A percentile compares a stretch with the other conserved stretches of the same genome.
Conservation (phyloP, 2,329 filamentous ascomycete species). For the Beauveria scarabaeidicola region DNA sequence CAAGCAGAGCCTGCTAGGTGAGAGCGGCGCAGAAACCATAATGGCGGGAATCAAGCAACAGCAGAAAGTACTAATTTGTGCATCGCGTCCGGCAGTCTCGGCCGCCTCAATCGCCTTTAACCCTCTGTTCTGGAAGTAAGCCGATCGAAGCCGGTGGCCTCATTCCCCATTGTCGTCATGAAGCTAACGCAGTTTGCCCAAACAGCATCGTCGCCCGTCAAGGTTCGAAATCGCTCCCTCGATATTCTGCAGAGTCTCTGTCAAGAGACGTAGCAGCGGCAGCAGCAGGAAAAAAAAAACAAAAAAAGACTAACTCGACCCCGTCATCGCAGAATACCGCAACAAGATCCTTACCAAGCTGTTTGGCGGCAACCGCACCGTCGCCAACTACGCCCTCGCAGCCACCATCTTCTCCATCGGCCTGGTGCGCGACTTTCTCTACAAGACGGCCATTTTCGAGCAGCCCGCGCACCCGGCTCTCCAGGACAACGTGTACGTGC, state of each 20-base stretch:
- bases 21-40: slow-evolving; percentile 18
- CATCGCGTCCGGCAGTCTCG: slow-evolving; percentile 53
- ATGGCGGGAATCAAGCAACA: neutral
- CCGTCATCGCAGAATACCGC: slow-evolving; percentile 63
- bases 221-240: slow-evolving; percentile 41
- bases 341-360: slow-evolving; percentile 82
- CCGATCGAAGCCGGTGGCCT: slow-evolving; percentile 9
- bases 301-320: slow-evolving; percentile 13
- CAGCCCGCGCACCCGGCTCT: slow-evolving; percentile 70
- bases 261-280: neutral
- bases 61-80: slow-evolving; percentile 15
- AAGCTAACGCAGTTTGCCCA: slow-evolving; percentile 17
- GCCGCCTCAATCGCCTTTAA: slow-evolving; percentile 83
- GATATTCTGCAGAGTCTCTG: neutral
- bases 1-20: slow-evolving; percentile 60
- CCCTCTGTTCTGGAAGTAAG: slow-evolving; percentile 99
- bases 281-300: no score
- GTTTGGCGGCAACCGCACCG: slow-evolving; percentile 67
- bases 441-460: slow-evolving; percentile 71
- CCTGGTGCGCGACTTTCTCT: slow-evolving; percentile 78
- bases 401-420: slow-evolving; percentile 85
- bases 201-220: slow-evolving; percentile 70
- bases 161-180: neutral
- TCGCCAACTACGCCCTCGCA: slow-evolving; percentile 85
- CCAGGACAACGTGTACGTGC: slow-evolving; percentile 42